Base-by-base conservation (phyloP, 2,329 filamentous ascomycete species). In the Teratosphaeria destructans region DNA sequence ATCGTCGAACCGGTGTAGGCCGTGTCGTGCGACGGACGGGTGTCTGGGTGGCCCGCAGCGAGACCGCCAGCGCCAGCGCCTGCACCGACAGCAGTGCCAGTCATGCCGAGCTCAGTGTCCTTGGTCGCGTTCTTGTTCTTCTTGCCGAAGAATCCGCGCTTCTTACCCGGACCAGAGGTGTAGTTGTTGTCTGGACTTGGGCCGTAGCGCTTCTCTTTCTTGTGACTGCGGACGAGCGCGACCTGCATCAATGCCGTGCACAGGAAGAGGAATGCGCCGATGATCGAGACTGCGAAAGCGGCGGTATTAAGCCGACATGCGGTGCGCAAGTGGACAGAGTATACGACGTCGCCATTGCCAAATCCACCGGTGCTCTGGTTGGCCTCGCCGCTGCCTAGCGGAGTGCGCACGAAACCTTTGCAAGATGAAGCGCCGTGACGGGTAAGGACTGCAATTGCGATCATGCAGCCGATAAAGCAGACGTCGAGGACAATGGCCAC, bases 401-500 rank as follows among this genome's bases (percentile, higher is more conserved):
- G 85, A 16, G 85, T 93, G 55, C 80, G 77, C 61, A 91, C 80
- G 16, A 76, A 76, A 55, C 84, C 84, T 14, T 75, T 79, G 77
- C 92, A 96, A 56, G 76, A 81, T 62, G 80, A 74, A 0, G 84
- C 83, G 43, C 91, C 91, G 59, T 82, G 75, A 43, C 87, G 82
- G 61, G 89, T 92, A 63, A 89, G 80, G 55, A 86, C 78, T 0
- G 91, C 90, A 61, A 96, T 83, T 70, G 91, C 95, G 70, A 95
- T 83, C 78, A 94, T 94, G 60, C 80, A 84, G 49, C 82, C 89
- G 57, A 84, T 76, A 74, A 96, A 95, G 68, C 82, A 82, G 57
- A 94, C 67, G 69, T 96, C 90, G 55, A 96, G 78, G 27, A 92
- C 62, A 63, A 95, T 83, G 63, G 83, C 88, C 58, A 94, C 64